A percentile compares a stretch with the other conserved stretches of the same genome.
Conservation (phyloP, 192 early-diverging fungal genomes). For the Coemansia sp. region DNA sequence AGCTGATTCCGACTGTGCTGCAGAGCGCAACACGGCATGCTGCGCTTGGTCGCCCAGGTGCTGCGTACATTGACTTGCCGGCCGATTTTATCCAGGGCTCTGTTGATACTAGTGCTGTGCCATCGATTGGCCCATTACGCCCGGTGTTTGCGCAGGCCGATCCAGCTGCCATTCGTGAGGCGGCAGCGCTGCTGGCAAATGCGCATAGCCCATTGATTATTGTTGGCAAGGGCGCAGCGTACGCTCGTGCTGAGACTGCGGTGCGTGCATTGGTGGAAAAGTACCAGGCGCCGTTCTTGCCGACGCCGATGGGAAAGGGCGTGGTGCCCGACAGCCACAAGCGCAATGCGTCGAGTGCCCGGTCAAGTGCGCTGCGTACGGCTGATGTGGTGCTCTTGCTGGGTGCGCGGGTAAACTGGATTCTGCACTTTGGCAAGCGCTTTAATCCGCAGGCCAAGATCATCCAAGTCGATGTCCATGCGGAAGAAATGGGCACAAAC, state of each 20-base stretch:
- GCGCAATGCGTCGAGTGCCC: conserved; percentile 62
- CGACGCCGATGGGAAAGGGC: conserved; percentile 75
- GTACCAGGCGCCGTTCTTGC: conserved; percentile 66
- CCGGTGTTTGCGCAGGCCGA: conserved; percentile 55
- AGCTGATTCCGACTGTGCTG: conserved; percentile 56
- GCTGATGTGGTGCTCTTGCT: conserved; percentile 70
- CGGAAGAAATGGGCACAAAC: conserved; percentile 67
- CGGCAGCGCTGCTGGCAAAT: conserved; percentile 42
- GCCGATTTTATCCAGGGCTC: conserved; percentile 65
- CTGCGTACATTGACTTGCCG: conserved; percentile 68
- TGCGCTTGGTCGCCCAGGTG: conserved; percentile 62
- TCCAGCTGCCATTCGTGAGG: conserved; percentile 41
- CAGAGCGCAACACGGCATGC: conserved; percentile 59
- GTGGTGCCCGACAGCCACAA: conserved; percentile 64
- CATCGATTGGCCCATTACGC: not conserved
- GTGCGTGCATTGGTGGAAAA: conserved; percentile 57
- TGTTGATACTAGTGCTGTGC: not conserved
- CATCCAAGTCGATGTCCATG: conserved; percentile 69
- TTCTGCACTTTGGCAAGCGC: conserved; percentile 68
- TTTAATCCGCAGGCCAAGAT: conserved; percentile 60
- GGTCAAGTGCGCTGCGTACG: conserved; percentile 62
- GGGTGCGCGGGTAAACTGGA: conserved; percentile 74
- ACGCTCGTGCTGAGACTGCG: conserved; percentile 64
- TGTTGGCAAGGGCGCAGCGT: conserved; percentile 75
- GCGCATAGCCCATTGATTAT: conserved; percentile 65